Percentiles rank a stretch among this genome's conserved stretches.
Conservation (phyloP, 768 basidiomycete species). For the Suillus luteus region DNA sequence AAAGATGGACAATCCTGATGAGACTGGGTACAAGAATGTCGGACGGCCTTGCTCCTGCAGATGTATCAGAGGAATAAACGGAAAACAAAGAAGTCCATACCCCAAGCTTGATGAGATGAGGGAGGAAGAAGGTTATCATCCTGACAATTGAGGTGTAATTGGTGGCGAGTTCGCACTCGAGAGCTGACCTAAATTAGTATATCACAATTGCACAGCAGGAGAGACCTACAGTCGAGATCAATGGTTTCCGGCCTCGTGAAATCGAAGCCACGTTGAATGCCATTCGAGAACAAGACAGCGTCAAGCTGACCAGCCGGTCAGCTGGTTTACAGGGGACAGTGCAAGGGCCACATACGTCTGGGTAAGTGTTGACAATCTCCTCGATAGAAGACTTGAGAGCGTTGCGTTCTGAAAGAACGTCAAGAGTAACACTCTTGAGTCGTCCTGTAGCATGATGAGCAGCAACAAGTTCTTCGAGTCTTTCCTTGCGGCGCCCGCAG, state of each 20-base stretch:
- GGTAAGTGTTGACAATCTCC: slow-evolving; percentile 44
- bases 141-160: slow-evolving; percentile 58
- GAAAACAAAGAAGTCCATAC: slow-evolving; percentile 32
- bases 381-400: slow-evolving; percentile 44
- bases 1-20: slow-evolving; percentile 52
- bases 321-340: not conserved
- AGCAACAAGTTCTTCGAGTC: slow-evolving; percentile 50
- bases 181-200: slow-evolving; percentile 4
- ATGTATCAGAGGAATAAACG: slow-evolving; percentile 3
- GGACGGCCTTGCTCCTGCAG: slow-evolving; percentile 43
- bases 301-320: slow-evolving; percentile 46
- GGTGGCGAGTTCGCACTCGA: slow-evolving; percentile 47
- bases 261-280: slow-evolving; percentile 51
- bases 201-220: not conserved
- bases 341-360: slow-evolving; percentile 41
- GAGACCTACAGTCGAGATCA: slow-evolving; percentile 40
- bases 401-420: slow-evolving; percentile 42
- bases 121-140: slow-evolving; percentile 49
- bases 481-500: slow-evolving; percentile 51
- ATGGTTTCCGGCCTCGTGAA: slow-evolving; percentile 46
- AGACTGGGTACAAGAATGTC: slow-evolving; percentile 51
- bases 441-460: slow-evolving; percentile 26
- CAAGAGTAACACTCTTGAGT: slow-evolving; percentile 45
- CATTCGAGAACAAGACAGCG: slow-evolving; percentile 53
- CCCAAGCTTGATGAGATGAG: slow-evolving; percentile 56